A percentile compares a stretch with the other conserved stretches of the same genome.
Evolutionary conservation across 1,284 basidiomycete species (phyloP).

Genomic region (Volvariella volvacea): DNA sequence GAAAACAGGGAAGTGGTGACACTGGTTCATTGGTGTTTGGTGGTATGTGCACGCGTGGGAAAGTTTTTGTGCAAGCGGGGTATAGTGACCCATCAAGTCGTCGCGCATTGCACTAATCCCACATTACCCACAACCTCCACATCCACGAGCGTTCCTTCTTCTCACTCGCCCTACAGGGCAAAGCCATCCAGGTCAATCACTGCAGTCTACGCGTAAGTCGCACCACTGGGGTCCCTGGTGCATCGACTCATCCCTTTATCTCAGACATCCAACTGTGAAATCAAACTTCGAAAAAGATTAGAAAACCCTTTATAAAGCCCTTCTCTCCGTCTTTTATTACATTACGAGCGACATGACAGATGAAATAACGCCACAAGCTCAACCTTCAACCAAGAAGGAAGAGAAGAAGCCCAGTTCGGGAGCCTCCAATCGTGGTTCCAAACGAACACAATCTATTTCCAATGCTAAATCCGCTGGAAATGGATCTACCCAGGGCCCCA

Average conservation of each 20-base stretch:
- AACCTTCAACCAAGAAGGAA: slow-evolving; percentile 54
- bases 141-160: slow-evolving; percentile 40
- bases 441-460: slow-evolving; percentile 47
- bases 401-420: slow-evolving; percentile 52
- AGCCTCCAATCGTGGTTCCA: slow-evolving; percentile 43
- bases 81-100: slow-evolving; percentile 23
- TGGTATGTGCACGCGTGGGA: slow-evolving; percentile 15
- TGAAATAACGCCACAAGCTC: slow-evolving; percentile 56
- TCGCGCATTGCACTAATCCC: slow-evolving; percentile 36
- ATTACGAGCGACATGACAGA: slow-evolving; percentile 82
- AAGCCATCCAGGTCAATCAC: slow-evolving; percentile 52
- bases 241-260: slow-evolving; percentile 13
- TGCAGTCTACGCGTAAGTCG: slow-evolving; percentile 44
- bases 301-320: slow-evolving; percentile 44
- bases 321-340: slow-evolving; percentile 36
- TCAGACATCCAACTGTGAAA: slow-evolving; percentile 13
- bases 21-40: no score
- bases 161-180: slow-evolving; percentile 86
- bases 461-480: slow-evolving; percentile 37
- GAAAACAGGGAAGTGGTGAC: no score
- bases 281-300: slow-evolving; percentile 34
- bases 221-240: slow-evolving; percentile 15
- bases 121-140: slow-evolving; percentile 32
- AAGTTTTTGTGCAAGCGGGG: slow-evolving; percentile 1
- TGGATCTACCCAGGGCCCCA: slow-evolving; percentile 33